A percentile compares a stretch with the other conserved stretches of the same genome.
These are phyloP conservation scores for Marsdenia floribunda DNA, from an alignment of 257 asterid species.

Conservation along the genomic window DNA sequence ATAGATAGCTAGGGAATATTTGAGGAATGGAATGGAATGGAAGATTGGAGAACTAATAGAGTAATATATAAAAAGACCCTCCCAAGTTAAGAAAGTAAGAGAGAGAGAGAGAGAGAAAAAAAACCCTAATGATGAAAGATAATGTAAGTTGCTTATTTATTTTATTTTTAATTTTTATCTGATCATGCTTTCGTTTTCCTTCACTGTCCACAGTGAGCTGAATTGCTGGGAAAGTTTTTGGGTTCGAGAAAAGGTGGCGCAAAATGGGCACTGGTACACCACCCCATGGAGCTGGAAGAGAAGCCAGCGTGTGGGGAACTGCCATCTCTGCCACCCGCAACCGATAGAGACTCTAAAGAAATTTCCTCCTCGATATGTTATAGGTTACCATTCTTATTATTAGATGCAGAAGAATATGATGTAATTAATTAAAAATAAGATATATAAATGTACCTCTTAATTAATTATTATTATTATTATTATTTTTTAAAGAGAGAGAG, in stretches of 20 bases:
- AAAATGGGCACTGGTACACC: slow-evolving; percentile 28
- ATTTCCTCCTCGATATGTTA: too few relatives aligned
- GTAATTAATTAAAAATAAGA: too few relatives aligned
- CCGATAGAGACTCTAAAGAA: slow-evolving; percentile 42
- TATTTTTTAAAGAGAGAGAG: too few relatives aligned
- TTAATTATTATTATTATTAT: too few relatives aligned
- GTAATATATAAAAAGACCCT: slow-evolving; percentile 26
- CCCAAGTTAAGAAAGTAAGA: slow-evolving; percentile 6
- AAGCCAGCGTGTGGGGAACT: slow-evolving; percentile 31
- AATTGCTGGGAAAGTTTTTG: slow-evolving; percentile 66
- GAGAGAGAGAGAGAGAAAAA: slow-evolving; percentile 10
- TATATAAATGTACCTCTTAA: too few relatives aligned
- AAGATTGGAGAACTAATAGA: slow-evolving; percentile 23
- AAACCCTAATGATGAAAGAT: slow-evolving; percentile 64
- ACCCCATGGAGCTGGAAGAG: slow-evolving; percentile 10
- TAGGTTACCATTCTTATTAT: too few relatives aligned
- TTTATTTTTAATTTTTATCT: slow-evolving; percentile 10
- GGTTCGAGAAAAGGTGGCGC: slow-evolving; percentile 46
- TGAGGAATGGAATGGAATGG: slow-evolving; percentile 33
- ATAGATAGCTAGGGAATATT: slow-evolving; percentile 12
- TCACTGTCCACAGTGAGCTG: slow-evolving; percentile 38
- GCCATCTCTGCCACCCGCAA: slow-evolving; percentile 56
- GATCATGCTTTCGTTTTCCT: slow-evolving; percentile 24
- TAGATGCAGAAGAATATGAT: too few relatives aligned
- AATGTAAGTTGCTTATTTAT: slow-evolving; percentile 17